Conservation (phyloP, 345 rosid genomes). For the Nasturtium officinale region DNA sequence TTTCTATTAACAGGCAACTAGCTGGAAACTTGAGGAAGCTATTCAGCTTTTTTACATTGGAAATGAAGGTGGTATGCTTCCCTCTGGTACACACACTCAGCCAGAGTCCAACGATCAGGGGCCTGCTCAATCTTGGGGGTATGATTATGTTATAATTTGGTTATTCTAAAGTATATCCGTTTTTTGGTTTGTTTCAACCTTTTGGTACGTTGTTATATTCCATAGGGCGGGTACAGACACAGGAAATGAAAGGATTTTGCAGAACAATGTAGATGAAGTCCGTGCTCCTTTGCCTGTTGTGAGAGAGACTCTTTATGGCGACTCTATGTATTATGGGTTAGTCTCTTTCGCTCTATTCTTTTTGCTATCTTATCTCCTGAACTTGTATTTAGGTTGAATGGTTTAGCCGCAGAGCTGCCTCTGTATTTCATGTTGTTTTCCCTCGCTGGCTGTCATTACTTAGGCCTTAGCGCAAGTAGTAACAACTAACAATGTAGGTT, state of each 20-base stretch:
- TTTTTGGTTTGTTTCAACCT: slow-evolving; percentile 13
- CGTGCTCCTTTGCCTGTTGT: slow-evolving; percentile 95
- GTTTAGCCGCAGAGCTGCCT: not conserved
- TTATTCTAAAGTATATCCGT: not conserved
- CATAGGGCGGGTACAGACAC: slow-evolving; percentile 48
- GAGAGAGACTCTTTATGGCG: slow-evolving; percentile 94
- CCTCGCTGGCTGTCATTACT: not conserved
- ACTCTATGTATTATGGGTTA: slow-evolving; percentile 65
- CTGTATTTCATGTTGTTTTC: not conserved
- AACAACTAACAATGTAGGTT: slow-evolving; percentile 2
- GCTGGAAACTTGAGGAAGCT: slow-evolving; percentile 98
- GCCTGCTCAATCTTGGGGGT: slow-evolving; percentile 52
- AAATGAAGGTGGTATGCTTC: slow-evolving; percentile 57
- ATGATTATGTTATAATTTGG: slow-evolving; percentile 21
- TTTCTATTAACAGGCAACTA: slow-evolving; percentile 67
- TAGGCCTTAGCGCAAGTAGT: not conserved
- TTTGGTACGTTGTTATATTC: slow-evolving; percentile 31
- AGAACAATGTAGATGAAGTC: slow-evolving; percentile 63
- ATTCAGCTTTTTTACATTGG: slow-evolving; percentile 91
- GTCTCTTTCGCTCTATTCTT: slow-evolving; percentile 3
- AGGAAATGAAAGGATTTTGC: slow-evolving; percentile 48
- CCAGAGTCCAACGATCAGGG: slow-evolving; percentile 33
- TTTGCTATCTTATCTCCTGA: not conserved
- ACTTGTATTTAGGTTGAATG: slow-evolving; percentile 13
- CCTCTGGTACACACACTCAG: slow-evolving; percentile 53